These are phyloP conservation scores for Scleroderma bovista DNA, from an alignment of 768 basidiomycete species.

Conservation along the genomic window DNA sequence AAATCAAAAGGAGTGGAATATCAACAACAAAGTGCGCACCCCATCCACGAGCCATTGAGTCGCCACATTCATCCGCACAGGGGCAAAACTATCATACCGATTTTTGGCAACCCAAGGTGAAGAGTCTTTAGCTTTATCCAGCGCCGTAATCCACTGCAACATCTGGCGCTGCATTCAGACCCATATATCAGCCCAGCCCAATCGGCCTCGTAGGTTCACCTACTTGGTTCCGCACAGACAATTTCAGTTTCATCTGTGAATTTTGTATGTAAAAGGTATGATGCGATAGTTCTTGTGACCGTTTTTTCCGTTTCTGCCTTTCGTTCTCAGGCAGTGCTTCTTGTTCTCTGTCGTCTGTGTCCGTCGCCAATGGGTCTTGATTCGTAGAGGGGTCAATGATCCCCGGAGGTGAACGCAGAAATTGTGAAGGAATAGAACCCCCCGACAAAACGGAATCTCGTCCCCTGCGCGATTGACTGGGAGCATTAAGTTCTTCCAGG, in stretches of 20 bases:
- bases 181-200: not conserved
- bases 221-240: conserved; percentile 85
- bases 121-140: conserved; percentile 72
- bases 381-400: conserved; percentile 83
- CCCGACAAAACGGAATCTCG: conserved; percentile 24
- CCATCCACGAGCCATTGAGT: conserved; percentile 99
- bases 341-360: conserved; percentile 12
- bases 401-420: conserved; percentile 42
- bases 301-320: conserved; percentile 43
- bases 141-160: conserved; percentile 92
- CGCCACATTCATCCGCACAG: conserved; percentile 86
- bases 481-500: conserved; percentile 2
- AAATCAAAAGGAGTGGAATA: not conserved
- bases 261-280: conserved; percentile 95
- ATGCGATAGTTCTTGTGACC: conserved; percentile 65
- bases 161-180: conserved; percentile 69
- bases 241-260: conserved; percentile 81
- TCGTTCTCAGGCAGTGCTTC: conserved; percentile 29
- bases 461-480: conserved; percentile 3
- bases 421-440: conserved; percentile 33
- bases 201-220: conserved; percentile 5
- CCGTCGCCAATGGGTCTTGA: conserved; percentile 43
- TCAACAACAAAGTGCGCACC: conserved; percentile 39
- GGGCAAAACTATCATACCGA: conserved; percentile 92
- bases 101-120: conserved; percentile 78